phyloP scores from a whole-genome alignment of 2,329 filamentous ascomycete species.

The Chaetomiaceae sp. region DNA sequence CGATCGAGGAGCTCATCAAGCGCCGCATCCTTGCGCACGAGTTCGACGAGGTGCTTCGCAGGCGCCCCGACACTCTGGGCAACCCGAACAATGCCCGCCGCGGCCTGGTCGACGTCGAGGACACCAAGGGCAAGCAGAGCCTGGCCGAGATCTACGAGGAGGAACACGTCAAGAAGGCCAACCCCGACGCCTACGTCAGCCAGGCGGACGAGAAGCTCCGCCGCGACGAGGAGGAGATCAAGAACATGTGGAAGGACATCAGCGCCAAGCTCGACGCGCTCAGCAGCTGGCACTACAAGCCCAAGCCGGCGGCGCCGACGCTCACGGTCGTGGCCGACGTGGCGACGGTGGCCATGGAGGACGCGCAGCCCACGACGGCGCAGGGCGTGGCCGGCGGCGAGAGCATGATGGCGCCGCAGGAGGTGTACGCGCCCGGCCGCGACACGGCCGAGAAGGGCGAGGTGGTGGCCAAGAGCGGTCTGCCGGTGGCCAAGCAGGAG shows the following conservation, averaged over 20 bases:
- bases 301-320: conserved; percentile 74
- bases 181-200: conserved; percentile 76
- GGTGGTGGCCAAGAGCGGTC: conserved; percentile 70
- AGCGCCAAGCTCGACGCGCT: conserved; percentile 79
- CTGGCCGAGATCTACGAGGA: conserved; percentile 93
- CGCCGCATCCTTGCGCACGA: conserved; percentile 82
- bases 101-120: conserved; percentile 75
- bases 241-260: conserved; percentile 76
- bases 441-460: conserved; percentile 62
- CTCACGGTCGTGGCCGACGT: conserved; percentile 87
- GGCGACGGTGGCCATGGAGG: conserved; percentile 90
- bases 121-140: conserved; percentile 80
- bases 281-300: conserved; percentile 92
- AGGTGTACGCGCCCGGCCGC: conserved; percentile 81
- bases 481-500: conserved; percentile 76
- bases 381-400: conserved; percentile 64
- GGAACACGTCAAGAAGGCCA: conserved; percentile 73
- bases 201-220: conserved; percentile 76
- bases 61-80: conserved; percentile 69
- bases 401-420: conserved; percentile 85
- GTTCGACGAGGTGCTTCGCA: conserved; percentile 85
- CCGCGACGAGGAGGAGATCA: conserved; percentile 79
- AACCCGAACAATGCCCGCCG: conserved; percentile 59
- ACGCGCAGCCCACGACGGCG: conserved; percentile 81
- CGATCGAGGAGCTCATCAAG: conserved; percentile 92